Percentiles rank a stretch among this genome's conserved stretches.
Evolutionary conservation across 2,329 filamentous ascomycete species (phyloP).

Genomic region (Sphaerostilbella broomeana): DNA sequence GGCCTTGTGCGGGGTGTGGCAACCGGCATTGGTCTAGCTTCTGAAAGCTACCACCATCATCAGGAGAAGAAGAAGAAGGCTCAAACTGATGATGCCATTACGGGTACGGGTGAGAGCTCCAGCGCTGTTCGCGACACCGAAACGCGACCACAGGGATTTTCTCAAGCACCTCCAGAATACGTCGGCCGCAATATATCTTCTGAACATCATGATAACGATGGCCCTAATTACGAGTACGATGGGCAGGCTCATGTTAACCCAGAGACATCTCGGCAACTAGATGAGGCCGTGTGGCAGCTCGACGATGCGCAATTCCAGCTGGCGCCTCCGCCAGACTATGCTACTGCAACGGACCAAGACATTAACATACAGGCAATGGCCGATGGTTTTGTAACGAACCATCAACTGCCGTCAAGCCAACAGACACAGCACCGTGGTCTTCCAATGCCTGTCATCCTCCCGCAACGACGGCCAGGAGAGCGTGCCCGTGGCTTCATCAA

Average conservation of each 20-base stretch:
- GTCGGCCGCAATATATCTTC: background rate
- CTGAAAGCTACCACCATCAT: slow-evolving; percentile 11
- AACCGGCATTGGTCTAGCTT: slow-evolving; percentile 9
- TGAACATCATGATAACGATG: background rate
- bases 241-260: background rate
- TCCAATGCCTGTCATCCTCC: slow-evolving; percentile 43
- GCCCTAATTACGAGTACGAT: slow-evolving; percentile 1
- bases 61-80: slow-evolving; percentile 9
- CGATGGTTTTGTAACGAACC: slow-evolving; percentile 9
- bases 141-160: background rate
- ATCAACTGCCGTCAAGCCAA: background rate
- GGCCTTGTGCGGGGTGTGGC: slow-evolving; percentile 6
- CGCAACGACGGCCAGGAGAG: slow-evolving; percentile 43
- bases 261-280: slow-evolving; percentile 7
- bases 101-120: slow-evolving; percentile 5
- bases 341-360: slow-evolving; percentile 9
- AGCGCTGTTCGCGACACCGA: background rate
- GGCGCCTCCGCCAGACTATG: slow-evolving; percentile 12
- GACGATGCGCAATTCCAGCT: slow-evolving; percentile 12
- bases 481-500: slow-evolving; percentile 44
- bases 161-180: background rate
- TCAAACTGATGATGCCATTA: background rate
- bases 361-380: slow-evolving; percentile 6
- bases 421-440: slow-evolving; percentile 16
- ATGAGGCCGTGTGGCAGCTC: slow-evolving; percentile 14